Base-by-base conservation (phyloP, 225 moss, liverwort and hornwort species). In the Marchantia paleacea region DNA sequence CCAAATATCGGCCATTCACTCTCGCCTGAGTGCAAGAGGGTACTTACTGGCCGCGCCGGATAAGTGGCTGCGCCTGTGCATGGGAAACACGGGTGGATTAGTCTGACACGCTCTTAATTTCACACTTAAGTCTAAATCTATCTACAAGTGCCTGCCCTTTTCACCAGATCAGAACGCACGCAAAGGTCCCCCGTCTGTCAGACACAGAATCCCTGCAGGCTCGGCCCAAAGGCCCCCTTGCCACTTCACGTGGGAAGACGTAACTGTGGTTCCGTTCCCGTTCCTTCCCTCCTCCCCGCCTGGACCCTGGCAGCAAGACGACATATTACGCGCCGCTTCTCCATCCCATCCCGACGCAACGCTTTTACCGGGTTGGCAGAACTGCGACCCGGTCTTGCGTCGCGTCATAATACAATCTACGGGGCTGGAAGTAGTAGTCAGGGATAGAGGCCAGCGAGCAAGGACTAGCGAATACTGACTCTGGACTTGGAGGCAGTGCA, bases 51-150 rank as follows among this genome's bases (percentile, higher is more conserved):
- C 60, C 29, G 39, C 61, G 60, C 60, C 60, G 47, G 31, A 76
- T 61, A 60, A 76, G 60, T 31, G 31, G 76, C 76, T 61, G 61
- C 61, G 31, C 76, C 61, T 61, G 61, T 76, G 76, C 76, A 76
- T 76, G 76, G 76, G 61, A 62, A 61, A 76, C 76, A 76, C 76
- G 76, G 24, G 60, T 76, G 76, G 76, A 61, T 76, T 76, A 58
- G 15, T 76, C 76, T 76, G 76, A 76, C 76, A 76, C 18, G 6
- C 20, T 30, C 58, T 62, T 76, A 76, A 62, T 58, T 61, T 22
- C 20, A 61, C 31, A 29, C 54, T 75, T 75, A 75, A 30, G 55
- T 62, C 62, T 61, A 76, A 76, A 76, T 61, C 60, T 47, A 39
- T 60, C 61, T 58, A n/a, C 50, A 4, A 73, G 20, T 39, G 58